Evolutionary conservation across 1,284 basidiomycete genomes (phyloP).

Genomic region (Polyporus tsugae): DNA sequence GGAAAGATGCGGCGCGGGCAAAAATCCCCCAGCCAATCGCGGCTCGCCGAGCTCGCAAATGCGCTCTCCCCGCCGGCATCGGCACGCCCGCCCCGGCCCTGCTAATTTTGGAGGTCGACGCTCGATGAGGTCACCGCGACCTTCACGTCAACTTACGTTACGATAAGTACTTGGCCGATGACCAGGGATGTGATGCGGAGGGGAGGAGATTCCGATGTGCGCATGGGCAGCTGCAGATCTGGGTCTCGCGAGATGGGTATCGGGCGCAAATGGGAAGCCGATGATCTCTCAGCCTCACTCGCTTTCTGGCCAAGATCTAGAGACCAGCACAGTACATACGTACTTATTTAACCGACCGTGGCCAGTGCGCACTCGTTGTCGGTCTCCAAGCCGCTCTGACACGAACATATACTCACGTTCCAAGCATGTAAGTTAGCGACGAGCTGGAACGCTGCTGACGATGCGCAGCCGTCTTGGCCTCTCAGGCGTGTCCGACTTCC

Average conservation of each 20-base stretch:
- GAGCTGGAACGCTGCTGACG: not conserved
- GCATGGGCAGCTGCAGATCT: constrained; percentile 2
- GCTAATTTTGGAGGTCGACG: not conserved
- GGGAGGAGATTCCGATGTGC: constrained; percentile 4
- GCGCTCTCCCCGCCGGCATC: no score
- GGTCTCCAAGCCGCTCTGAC: not conserved
- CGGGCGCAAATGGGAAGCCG: not conserved
- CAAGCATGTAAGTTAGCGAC: not conserved
- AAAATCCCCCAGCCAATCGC: no score
- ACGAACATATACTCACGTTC: not conserved
- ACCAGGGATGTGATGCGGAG: not conserved
- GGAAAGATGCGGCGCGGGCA: no score
- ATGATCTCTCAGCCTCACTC: not conserved
- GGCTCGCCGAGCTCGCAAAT: not conserved
- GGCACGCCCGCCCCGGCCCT: no score
- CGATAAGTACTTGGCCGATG: not conserved
- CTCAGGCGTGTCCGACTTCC: not conserved
- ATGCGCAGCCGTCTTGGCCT: not conserved
- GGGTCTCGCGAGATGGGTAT: not conserved
- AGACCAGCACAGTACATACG: no score
- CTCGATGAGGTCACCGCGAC: not conserved
- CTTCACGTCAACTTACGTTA: not conserved
- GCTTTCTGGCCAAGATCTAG: not conserved
- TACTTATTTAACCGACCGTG: not conserved
- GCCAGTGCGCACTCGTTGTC: not conserved